Conservation (phyloP, 2,329 filamentous ascomycete species). For the Claviceps sp. region DNA sequence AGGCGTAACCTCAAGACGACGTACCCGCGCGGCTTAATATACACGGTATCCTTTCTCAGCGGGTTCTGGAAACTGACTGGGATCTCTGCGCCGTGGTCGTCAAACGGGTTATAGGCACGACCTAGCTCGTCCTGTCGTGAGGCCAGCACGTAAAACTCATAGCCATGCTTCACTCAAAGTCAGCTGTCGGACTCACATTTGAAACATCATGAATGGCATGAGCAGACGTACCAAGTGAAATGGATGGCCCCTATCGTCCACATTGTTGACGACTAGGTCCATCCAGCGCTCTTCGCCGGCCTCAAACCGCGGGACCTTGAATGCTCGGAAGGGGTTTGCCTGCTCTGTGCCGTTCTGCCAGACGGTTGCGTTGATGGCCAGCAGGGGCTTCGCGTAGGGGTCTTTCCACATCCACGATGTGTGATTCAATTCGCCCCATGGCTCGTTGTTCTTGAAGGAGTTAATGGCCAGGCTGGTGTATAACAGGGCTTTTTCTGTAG, state of each 20-base stretch:
- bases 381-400: conserved; percentile 7
- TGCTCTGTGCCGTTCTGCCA: conserved; percentile 9
- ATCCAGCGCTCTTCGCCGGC: conserved; percentile 23
- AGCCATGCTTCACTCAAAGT: conserved; percentile 9
- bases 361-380: conserved; percentile 5
- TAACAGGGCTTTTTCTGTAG: conserved; percentile 5
- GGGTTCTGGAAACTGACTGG: conserved; percentile 11
- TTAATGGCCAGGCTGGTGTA: conserved; percentile 8
- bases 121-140: neutral
- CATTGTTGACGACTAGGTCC: conserved; percentile 35
- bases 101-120: conserved; percentile 8
- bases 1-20: conserved; percentile 20
- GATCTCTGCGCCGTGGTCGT: neutral
- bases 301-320: conserved; percentile 9
- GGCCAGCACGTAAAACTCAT: conserved; percentile 7
- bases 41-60: conserved; percentile 17
- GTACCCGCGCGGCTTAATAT: conserved; percentile 21
- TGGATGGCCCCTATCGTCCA: conserved; percentile 35
- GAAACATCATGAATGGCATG: neutral
- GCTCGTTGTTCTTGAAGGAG: conserved; percentile 7
- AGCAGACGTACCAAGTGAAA: conserved; percentile 29
- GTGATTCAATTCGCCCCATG: conserved; percentile 9
- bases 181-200: neutral
- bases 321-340: conserved; percentile 6
- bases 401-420: conserved; percentile 10